phyloP scores from a whole-genome alignment of 2,329 filamentous ascomycete genomes.

The Knufia fluminis region DNA sequence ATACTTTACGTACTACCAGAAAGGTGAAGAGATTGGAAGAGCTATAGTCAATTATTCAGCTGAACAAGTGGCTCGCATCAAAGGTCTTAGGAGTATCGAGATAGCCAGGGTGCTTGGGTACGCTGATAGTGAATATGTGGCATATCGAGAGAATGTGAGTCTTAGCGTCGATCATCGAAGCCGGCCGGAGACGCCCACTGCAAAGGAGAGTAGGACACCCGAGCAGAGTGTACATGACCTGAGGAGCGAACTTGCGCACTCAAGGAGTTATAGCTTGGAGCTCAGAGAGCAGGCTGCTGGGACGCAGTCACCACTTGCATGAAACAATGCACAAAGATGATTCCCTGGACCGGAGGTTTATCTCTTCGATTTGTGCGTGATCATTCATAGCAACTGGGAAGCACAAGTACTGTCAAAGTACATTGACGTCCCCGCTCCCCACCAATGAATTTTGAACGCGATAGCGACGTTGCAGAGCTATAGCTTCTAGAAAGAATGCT shows the following conservation, averaged over 20 bases:
- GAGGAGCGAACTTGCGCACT: not conserved
- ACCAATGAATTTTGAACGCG: not conserved
- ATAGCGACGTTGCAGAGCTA: not conserved
- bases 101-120: slow-evolving; percentile 77
- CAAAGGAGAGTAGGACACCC: slow-evolving; percentile 13
- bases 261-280: not conserved
- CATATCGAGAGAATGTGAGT: slow-evolving; percentile 76
- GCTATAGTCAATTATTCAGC: slow-evolving; percentile 91
- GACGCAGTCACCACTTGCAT: not conserved
- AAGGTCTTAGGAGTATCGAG: slow-evolving; percentile 71
- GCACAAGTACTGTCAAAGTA: not conserved
- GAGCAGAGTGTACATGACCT: slow-evolving; percentile 14
- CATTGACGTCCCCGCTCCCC: not conserved
- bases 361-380: too few species aligned
- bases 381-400: too few species aligned
- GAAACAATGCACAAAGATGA: too few species aligned
- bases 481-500: not conserved
- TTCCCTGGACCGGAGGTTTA: too few species aligned
- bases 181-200: slow-evolving; percentile 16
- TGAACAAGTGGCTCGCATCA: slow-evolving; percentile 71
- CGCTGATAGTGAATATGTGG: slow-evolving; percentile 89
- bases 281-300: not conserved
- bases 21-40: slow-evolving; percentile 66
- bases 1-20: slow-evolving; percentile 22
- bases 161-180: slow-evolving; percentile 34